These are phyloP conservation scores for Tolypocladium inflatum DNA, from an alignment of 2,329 filamentous ascomycete species.

Conservation along the genomic window DNA sequence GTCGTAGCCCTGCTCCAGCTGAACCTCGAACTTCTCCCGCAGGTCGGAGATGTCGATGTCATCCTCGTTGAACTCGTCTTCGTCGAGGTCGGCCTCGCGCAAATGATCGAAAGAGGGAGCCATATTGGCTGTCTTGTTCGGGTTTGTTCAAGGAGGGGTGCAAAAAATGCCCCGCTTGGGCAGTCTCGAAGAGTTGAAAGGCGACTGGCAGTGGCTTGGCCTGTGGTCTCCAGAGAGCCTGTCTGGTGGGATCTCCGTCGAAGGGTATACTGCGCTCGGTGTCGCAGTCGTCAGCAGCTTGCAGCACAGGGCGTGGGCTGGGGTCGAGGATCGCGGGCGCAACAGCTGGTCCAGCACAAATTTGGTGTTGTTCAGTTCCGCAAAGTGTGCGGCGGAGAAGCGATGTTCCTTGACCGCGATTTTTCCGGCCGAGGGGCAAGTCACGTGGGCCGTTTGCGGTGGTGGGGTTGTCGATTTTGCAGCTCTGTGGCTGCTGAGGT, in stretches of 20 bases:
- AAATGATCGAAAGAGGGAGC: constrained; percentile 83
- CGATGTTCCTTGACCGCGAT: constrained; percentile 25
- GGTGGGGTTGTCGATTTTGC: constrained; percentile 5
- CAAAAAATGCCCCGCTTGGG: constrained; percentile 25
- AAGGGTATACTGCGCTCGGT: background rate
- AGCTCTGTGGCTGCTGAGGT: background rate
- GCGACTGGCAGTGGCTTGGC: constrained; percentile 4
- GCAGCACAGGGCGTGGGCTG: background rate
- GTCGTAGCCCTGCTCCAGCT: constrained; percentile 91
- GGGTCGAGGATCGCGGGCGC: background rate
- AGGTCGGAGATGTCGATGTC: constrained; percentile 95
- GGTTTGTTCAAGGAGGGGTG: constrained; percentile 20
- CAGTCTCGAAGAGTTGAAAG: constrained; percentile 7
- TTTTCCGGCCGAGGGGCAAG: constrained; percentile 26
- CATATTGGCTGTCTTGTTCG: constrained; percentile 53
- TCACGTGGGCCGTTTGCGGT: constrained; percentile 22
- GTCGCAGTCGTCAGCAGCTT: background rate
- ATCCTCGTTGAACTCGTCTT: constrained; percentile 80
- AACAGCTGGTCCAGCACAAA: constrained; percentile 17
- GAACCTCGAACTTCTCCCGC: constrained; percentile 88
- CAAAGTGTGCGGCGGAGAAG: constrained; percentile 33
- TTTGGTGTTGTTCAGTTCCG: constrained; percentile 27
- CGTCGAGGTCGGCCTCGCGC: constrained; percentile 79
- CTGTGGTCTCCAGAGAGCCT: background rate
- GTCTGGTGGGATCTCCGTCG: background rate